Conservation (phyloP, 2,329 filamentous ascomycete genomes). For the Claviceps sp. region DNA sequence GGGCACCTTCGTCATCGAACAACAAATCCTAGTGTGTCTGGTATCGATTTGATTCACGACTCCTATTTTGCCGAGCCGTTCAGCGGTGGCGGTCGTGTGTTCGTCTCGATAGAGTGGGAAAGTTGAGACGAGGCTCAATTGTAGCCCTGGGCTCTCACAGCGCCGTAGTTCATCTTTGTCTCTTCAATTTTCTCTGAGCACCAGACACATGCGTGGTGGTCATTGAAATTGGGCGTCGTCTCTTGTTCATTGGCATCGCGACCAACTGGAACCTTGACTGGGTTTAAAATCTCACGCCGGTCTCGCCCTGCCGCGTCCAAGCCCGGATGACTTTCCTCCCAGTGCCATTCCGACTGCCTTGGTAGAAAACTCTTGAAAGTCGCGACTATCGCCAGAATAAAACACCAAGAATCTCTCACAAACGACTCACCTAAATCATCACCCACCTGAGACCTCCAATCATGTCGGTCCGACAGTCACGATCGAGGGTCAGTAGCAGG, state of each 20-base stretch:
- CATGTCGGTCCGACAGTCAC: constrained; percentile 4
- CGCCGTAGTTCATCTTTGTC: not conserved
- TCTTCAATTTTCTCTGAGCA: not conserved
- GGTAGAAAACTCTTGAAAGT: not conserved
- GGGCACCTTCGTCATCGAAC: constrained; percentile 3
- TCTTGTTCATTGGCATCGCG: not conserved
- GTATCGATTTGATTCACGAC: not conserved
- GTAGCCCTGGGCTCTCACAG: not conserved
- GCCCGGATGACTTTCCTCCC: not conserved
- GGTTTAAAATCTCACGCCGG: not conserved
- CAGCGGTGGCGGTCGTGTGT: not conserved
- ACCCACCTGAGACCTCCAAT: not conserved
- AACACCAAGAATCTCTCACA: not conserved
- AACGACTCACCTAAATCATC: not conserved
- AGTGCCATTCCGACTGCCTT: not conserved
- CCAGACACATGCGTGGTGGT: too few species aligned
- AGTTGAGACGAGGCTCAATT: not conserved
- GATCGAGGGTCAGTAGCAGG: constrained; percentile 1
- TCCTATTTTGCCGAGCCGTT: not conserved
- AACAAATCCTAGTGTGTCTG: not conserved
- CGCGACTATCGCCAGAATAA: not conserved
- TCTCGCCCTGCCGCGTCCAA: not conserved
- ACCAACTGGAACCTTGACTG: not conserved
- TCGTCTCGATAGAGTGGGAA: not conserved
- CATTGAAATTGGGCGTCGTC: too few species aligned